These are phyloP conservation scores for Boletus smithii DNA, from an alignment of 1,284 basidiomycete species.

Conservation along the genomic window DNA sequence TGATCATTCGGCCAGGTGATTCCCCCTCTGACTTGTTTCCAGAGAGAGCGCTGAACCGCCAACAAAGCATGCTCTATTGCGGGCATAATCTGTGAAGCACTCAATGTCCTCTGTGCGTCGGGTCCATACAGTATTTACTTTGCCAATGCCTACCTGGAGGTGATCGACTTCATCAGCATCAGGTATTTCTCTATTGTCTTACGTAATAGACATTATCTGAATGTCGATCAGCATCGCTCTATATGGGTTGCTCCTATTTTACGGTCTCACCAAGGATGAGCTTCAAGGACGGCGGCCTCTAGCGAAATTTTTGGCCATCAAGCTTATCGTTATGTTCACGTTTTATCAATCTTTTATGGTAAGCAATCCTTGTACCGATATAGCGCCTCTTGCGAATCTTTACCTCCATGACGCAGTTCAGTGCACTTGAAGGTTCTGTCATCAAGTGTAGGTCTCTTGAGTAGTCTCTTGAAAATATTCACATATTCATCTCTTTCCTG, in stretches of 20 bases:
- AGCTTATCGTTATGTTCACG: slow-evolving; percentile 83
- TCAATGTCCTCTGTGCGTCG: slow-evolving; percentile 63
- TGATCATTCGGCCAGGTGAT: slow-evolving; percentile 70
- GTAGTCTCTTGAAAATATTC: not conserved
- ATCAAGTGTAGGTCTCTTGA: slow-evolving; percentile 48
- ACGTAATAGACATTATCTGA: slow-evolving; percentile 1
- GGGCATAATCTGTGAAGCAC: slow-evolving; percentile 71
- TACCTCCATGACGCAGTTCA: slow-evolving; percentile 44
- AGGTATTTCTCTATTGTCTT: slow-evolving; percentile 44
- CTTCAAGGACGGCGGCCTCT: slow-evolving; percentile 72
- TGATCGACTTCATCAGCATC: slow-evolving; percentile 75
- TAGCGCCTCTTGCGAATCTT: not conserved
- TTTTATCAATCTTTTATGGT: slow-evolving; percentile 78
- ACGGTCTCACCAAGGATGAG: slow-evolving; percentile 75
- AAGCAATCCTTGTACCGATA: slow-evolving; percentile 26
- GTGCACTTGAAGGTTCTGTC: slow-evolving; percentile 53
- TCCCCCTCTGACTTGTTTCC: slow-evolving; percentile 20
- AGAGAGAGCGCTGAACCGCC: slow-evolving; percentile 23
- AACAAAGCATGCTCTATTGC: slow-evolving; percentile 51
- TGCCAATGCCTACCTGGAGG: slow-evolving; percentile 69
- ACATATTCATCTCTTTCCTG: slow-evolving; percentile 7
- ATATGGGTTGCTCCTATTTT: slow-evolving; percentile 80
- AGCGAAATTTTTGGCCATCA: slow-evolving; percentile 80
- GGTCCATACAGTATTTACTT: slow-evolving; percentile 58
- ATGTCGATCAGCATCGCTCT: slow-evolving; percentile 57